Percentiles rank a stretch among this genome's conserved stretches.
These are phyloP conservation scores for Ambrosiella xylebori DNA, from an alignment of 2,329 filamentous ascomycete species.

Conservation along the genomic window DNA sequence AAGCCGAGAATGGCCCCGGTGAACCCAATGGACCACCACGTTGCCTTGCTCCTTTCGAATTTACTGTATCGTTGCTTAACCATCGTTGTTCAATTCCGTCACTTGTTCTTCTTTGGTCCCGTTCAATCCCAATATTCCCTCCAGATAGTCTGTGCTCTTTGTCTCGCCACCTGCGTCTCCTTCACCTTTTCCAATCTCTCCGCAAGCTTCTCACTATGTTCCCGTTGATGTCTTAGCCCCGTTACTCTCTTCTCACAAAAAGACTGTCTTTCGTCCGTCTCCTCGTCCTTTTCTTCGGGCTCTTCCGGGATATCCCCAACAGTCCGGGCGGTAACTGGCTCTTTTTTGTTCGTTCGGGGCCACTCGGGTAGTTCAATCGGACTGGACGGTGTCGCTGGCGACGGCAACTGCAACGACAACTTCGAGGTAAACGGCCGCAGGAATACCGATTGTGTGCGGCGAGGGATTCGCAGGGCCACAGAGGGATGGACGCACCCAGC, in stretches of 20 bases:
- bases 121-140: conserved; percentile 10
- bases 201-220: neutral
- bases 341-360: too few relatives aligned
- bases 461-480: neutral
- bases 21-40: conserved; percentile 24
- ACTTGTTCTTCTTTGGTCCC: neutral
- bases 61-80: neutral
- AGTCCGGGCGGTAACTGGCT: too few relatives aligned
- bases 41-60: neutral
- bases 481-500: neutral
- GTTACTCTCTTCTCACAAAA: too few relatives aligned
- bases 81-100: neutral
- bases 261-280: too few relatives aligned
- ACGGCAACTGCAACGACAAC: neutral
- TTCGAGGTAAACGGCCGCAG: neutral
- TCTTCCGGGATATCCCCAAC: too few relatives aligned
- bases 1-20: conserved; percentile 30
- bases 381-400: neutral
- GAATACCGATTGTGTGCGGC: neutral
- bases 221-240: neutral
- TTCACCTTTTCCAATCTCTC: neutral
- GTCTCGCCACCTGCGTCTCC: neutral
- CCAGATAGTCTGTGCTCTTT: conserved; percentile 5
- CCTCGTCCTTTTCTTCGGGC: too few relatives aligned
- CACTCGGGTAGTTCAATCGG: neutral